Evolutionary conservation across 257 asterid genomes (phyloP).

Genomic region (Plantago ovata): DNA sequence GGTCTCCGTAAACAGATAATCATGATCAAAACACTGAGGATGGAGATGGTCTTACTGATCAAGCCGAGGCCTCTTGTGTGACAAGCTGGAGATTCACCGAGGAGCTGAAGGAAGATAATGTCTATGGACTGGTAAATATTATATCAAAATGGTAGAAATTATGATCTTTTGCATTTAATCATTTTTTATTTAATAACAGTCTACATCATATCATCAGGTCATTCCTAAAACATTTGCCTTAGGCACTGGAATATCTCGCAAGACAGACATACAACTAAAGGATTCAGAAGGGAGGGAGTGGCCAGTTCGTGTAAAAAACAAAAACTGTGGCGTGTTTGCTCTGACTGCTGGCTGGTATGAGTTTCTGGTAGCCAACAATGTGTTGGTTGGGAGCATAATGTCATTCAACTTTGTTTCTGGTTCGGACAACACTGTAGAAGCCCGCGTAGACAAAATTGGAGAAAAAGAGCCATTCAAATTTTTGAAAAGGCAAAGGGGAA

Average conservation of each 20-base stretch:
- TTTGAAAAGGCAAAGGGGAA: not conserved
- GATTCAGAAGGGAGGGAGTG: slow-evolving; percentile 12
- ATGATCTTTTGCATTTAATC: not conserved
- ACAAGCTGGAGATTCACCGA: slow-evolving; percentile 1
- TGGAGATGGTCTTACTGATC: not conserved
- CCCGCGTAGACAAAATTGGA: not conserved
- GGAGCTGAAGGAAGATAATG: not conserved
- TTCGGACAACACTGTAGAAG: slow-evolving; percentile 1
- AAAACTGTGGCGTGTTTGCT: not conserved
- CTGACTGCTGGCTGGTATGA: slow-evolving; percentile 16
- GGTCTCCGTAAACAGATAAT: not conserved
- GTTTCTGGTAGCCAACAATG: not conserved
- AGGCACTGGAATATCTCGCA: slow-evolving; percentile 4
- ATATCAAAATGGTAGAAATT: not conserved
- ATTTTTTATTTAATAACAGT: not conserved
- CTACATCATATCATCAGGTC: not conserved
- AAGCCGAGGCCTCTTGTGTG: not conserved
- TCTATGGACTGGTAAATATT: slow-evolving; percentile 4
- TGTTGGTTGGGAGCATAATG: slow-evolving; percentile 14
- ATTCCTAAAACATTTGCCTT: slow-evolving; percentile 4
- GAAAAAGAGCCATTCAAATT: not conserved
- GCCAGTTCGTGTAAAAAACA: slow-evolving; percentile 5
- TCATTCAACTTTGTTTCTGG: slow-evolving; percentile 3
- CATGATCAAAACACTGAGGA: not conserved
- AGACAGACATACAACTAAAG: not conserved